Evolutionary conservation across 768 basidiomycete genomes (phyloP), one percentile per base, ranked within the genome.

Genomic region (Phallus indusiatus): DNA sequence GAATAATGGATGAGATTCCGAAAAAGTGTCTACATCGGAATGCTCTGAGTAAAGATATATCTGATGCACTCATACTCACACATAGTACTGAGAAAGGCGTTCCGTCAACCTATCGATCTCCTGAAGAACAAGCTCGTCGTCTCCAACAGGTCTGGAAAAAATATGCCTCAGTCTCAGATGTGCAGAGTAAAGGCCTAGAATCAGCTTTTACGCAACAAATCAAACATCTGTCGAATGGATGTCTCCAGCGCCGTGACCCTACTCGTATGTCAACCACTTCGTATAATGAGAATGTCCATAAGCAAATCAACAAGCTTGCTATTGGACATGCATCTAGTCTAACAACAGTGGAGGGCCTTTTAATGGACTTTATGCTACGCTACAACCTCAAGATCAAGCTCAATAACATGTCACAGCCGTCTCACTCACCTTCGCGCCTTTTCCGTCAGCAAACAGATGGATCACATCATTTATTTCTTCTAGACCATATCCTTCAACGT

Each of bases 401-500:
- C 10, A 16, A 54, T n/a, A 11, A 54, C 22, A 10, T 11, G 11
- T 54, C 53, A 10, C 53, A 54, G 28, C 53, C 53, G 10, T n/a
- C 53, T 10, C 10, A 54, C 53, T 54, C 53, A 54, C 53, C 53
- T 9, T 54, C 53, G 11, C 53, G 53, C 11, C 11, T n/a, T 6
- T 54, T 54, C n/a, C 16, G 53, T 12, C 11, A 10, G 10, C 10
- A 21, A 20, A 28, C 53, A 20, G 17, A 54, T 6, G 53, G 53
- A 9, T 54, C 53, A 21, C 53, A 54, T 54, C 53, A 54, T 54
- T n/a, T 54, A 6, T 54, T 54, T 34, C 53, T 54, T 21, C 53
- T 54, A 10, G 22, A 54, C 17, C 18, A 54, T 54, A n/a, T 54
- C 6, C 33, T 54, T 37, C n/a, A n/a, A n/a, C n/a, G n/a, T n/a